Conservation (phyloP, 164 flowering plant species). For the Malania oleifera region DNA sequence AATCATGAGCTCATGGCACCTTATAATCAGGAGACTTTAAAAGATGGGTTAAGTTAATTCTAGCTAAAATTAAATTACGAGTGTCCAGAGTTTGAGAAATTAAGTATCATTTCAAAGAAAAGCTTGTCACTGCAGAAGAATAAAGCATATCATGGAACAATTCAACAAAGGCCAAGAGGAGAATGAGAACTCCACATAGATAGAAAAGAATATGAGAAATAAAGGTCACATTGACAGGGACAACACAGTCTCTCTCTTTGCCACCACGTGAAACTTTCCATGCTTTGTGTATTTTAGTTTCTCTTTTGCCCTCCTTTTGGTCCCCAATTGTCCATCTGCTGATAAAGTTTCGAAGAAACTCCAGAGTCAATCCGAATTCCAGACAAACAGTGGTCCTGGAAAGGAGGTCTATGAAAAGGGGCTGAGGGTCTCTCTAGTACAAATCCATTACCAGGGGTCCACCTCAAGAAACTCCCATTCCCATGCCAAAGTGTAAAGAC, state of each 20-base stretch:
- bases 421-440: not conserved
- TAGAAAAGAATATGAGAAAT: not conserved
- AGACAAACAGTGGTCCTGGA: conserved; percentile 4
- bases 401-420: conserved; percentile 15
- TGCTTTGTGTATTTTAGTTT: conserved; percentile 15
- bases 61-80: no score
- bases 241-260: conserved; percentile 1
- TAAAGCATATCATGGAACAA: conserved; percentile 7
- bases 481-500: not conserved
- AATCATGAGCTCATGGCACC: no score
- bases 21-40: no score
- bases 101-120: not conserved
- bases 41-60: no score
- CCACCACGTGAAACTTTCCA: not conserved
- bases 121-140: conserved; percentile 7
- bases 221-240: conserved; percentile 9
- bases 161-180: conserved; percentile 6
- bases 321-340: conserved; percentile 1
- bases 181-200: not conserved
- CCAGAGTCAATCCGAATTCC: conserved; percentile 6
- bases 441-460: conserved; percentile 11
- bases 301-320: no score
- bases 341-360: conserved; percentile 7
- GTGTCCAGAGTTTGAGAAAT: no score
- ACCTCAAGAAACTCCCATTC: not conserved